Conservation (phyloP, 1,284 basidiomycete species). For the Pholiota adiposa region DNA sequence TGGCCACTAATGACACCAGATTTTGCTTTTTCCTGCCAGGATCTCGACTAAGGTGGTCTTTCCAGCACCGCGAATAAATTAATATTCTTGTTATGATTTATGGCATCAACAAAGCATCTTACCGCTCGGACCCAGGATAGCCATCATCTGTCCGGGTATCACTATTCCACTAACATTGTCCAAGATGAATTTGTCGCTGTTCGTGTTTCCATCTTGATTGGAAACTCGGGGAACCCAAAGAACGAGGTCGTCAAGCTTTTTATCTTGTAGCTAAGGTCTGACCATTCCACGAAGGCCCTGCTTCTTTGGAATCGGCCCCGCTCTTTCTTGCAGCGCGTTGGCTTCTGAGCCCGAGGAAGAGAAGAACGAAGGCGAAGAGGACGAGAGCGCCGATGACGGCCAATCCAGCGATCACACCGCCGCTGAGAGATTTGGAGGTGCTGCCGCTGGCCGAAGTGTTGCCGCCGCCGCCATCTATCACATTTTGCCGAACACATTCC, state of each 20-base stretch:
- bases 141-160: conserved; percentile 81
- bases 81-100: background rate
- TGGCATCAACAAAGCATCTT: conserved; percentile 23
- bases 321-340: conserved; percentile 65
- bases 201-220: conserved; percentile 21
- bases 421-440: conserved; percentile 58
- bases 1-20: conserved; percentile 68
- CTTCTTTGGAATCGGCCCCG: conserved; percentile 39
- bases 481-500: conserved; percentile 83
- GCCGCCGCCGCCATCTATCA: conserved; percentile 66
- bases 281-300: conserved; percentile 72
- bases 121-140: conserved; percentile 87
- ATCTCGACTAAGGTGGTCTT: conserved; percentile 88
- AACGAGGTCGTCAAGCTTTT: conserved; percentile 30
- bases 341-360: conserved; percentile 62
- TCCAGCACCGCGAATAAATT: conserved; percentile 59
- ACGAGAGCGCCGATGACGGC: conserved; percentile 78
- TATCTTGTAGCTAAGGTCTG: conserved; percentile 70
- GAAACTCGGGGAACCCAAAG: conserved; percentile 17
- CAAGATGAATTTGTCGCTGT: conserved; percentile 71
- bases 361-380: conserved; percentile 56
- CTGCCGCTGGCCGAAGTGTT: conserved; percentile 36
- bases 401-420: conserved; percentile 87
- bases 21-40: conserved; percentile 78
- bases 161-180: conserved; percentile 72